Evolutionary conservation across 495 filamentous ascomycete species (phyloP).

Genomic region (Emericellopsis terricola): DNA sequence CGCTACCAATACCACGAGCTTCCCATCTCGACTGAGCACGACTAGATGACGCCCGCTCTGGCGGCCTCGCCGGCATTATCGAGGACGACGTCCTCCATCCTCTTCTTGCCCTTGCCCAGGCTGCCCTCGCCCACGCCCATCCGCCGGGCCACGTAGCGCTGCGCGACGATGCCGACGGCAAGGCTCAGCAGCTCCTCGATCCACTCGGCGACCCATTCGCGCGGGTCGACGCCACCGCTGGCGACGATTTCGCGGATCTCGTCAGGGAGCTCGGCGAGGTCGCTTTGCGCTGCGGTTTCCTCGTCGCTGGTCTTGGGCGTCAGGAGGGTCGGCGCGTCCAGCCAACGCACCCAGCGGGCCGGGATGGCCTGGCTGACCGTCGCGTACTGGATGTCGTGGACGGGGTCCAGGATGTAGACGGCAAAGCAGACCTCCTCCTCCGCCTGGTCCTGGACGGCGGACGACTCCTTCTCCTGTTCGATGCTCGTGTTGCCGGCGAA

Average conservation of each 20-base stretch:
- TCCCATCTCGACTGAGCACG: too few species aligned
- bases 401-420: constrained; percentile 80
- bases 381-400: constrained; percentile 77
- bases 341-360: constrained; percentile 73
- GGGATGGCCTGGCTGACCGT: constrained; percentile 75
- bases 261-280: constrained; percentile 38
- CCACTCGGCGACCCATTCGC: constrained; percentile 97
- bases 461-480: constrained; percentile 32
- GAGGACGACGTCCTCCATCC: constrained; percentile 48
- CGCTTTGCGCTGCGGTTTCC: constrained; percentile 10
- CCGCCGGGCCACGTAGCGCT: constrained; percentile 81
- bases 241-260: constrained; percentile 81
- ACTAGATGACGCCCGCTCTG: constrained; percentile 37
- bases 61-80: constrained; percentile 54
- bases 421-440: constrained; percentile 60
- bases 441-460: constrained; percentile 27
- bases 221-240: constrained; percentile 75
- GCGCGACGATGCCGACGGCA: constrained; percentile 72
- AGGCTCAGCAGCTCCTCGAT: constrained; percentile 76
- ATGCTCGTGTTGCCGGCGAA: constrained; percentile 35
- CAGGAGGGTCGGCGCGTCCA: constrained; percentile 54
- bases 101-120: constrained; percentile 64
- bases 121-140: constrained; percentile 90
- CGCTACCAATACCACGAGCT: too few species aligned
- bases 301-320: constrained; percentile 25